Evolutionary conservation across 495 filamentous ascomycete genomes (phyloP).

Genomic region (Penicillium dipodomyicola): DNA sequence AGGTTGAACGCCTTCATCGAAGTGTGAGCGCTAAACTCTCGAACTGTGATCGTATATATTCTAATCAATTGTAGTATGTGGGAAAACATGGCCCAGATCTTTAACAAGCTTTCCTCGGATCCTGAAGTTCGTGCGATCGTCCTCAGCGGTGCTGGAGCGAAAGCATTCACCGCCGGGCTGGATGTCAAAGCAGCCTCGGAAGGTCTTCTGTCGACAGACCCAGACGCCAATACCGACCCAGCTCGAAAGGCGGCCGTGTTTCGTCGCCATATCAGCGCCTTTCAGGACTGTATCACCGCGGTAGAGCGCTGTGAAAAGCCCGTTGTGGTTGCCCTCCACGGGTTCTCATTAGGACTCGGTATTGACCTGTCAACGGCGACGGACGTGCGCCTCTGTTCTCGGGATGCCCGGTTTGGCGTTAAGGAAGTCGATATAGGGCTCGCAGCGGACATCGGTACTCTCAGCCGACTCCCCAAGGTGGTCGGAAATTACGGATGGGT

Average conservation of each 20-base stretch:
- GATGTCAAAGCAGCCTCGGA: slow-evolving; percentile 69
- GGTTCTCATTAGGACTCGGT: slow-evolving; percentile 74
- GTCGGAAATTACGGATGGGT: slow-evolving; percentile 80
- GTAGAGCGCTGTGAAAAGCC: slow-evolving; percentile 92
- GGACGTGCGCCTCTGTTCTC: slow-evolving; percentile 74
- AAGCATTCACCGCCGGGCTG: slow-evolving; percentile 78
- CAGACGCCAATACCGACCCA: slow-evolving; percentile 45
- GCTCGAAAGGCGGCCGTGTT: slow-evolving; percentile 66
- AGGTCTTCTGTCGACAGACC: slow-evolving; percentile 24
- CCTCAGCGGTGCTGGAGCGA: slow-evolving; percentile 77
- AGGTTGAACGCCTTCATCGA: slow-evolving; percentile 92
- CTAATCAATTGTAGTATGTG: slow-evolving; percentile 64
- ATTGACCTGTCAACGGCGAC: slow-evolving; percentile 77
- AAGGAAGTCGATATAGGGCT: slow-evolving; percentile 96
- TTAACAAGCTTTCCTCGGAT: slow-evolving; percentile 69
- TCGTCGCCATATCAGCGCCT: slow-evolving; percentile 66
- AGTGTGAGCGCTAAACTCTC: slow-evolving; percentile 42
- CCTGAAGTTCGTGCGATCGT: slow-evolving; percentile 74
- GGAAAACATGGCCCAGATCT: slow-evolving; percentile 72
- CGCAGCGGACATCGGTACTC: slow-evolving; percentile 88
- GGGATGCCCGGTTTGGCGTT: slow-evolving; percentile 66
- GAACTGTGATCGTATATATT: slow-evolving; percentile 3
- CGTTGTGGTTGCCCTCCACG: slow-evolving; percentile 82
- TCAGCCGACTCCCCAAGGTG: slow-evolving; percentile 80
- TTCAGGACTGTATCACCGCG: slow-evolving; percentile 72